phyloP scores from a whole-genome alignment of 2,329 filamentous ascomycete genomes.

The Calcarisporium arbuscula region DNA sequence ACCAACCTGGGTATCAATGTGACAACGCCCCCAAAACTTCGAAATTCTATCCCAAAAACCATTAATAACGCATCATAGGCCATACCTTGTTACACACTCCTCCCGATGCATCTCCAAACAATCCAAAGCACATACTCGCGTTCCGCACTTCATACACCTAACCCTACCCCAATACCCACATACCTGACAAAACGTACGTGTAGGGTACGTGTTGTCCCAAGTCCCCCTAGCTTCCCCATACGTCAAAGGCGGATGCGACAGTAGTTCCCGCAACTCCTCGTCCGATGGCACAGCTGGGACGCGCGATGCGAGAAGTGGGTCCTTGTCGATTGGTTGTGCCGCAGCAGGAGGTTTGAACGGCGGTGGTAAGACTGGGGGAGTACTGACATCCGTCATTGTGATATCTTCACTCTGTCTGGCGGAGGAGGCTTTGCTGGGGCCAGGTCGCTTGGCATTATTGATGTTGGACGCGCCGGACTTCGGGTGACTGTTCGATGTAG shows the following conservation, averaged over 20 bases:
- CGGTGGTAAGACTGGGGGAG: slow-evolving; percentile 26
- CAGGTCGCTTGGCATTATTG: slow-evolving; percentile 22
- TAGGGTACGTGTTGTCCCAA: slow-evolving; percentile 45
- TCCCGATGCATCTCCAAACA: slow-evolving; percentile 68
- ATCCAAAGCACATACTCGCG: slow-evolving; percentile 68
- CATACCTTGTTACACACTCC: slow-evolving; percentile 63
- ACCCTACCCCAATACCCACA: slow-evolving; percentile 79
- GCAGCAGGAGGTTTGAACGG: slow-evolving; percentile 25
- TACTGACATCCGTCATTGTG: slow-evolving; percentile 18
- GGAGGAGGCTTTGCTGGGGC: slow-evolving; percentile 9
- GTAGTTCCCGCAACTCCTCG: slow-evolving; percentile 56
- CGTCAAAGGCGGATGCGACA: slow-evolving; percentile 58
- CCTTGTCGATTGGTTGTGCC: slow-evolving; percentile 41
- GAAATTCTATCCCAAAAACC: neutral
- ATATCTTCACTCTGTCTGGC: slow-evolving; percentile 18
- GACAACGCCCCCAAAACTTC: slow-evolving; percentile 11
- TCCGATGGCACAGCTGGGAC: slow-evolving; percentile 53
- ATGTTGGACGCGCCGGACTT: slow-evolving; percentile 22
- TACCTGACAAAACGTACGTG: slow-evolving; percentile 66
- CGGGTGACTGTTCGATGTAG: slow-evolving; percentile 15
- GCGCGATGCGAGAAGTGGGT: slow-evolving; percentile 52
- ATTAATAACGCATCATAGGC: slow-evolving; percentile 28
- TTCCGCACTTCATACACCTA: slow-evolving; percentile 72
- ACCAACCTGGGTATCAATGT: slow-evolving; percentile 11
- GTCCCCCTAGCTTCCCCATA: slow-evolving; percentile 57